Evolutionary conservation across 257 asterid species (phyloP).

Genomic region (Perilla frutescens): DNA sequence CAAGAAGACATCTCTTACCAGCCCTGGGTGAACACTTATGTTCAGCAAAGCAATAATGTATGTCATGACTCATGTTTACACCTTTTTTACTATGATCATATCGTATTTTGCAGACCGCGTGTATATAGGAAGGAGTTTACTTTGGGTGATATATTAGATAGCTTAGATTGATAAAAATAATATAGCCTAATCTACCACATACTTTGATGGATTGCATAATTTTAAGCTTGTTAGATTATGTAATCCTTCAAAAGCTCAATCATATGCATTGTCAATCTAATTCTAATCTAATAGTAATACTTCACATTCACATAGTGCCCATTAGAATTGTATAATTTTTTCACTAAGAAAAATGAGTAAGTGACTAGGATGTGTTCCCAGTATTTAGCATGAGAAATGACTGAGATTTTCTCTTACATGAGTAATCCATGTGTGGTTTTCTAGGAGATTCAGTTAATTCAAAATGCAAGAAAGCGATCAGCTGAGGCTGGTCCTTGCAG

Average conservation of each 20-base stretch:
- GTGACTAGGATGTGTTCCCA: background rate
- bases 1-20: conserved; percentile 32
- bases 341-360: background rate
- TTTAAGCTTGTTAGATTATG: no score
- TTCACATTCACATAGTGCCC: background rate
- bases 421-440: background rate
- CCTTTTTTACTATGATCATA: background rate
- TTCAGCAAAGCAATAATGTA: conserved; percentile 35
- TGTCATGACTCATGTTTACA: background rate
- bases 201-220: no score
- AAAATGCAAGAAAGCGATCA: conserved; percentile 41
- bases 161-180: no score
- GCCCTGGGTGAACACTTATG: conserved; percentile 16
- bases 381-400: background rate
- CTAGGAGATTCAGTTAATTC: conserved; percentile 24
- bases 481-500: conserved; percentile 18
- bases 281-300: background rate
- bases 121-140: background rate
- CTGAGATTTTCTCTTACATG: background rate
- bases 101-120: background rate
- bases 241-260: no score
- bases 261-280: no score
- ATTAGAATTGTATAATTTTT: background rate
- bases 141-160: no score
- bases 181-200: no score